phyloP scores from a whole-genome alignment of 352 stramenopile species.

The Phytophthora cactorum region DNA sequence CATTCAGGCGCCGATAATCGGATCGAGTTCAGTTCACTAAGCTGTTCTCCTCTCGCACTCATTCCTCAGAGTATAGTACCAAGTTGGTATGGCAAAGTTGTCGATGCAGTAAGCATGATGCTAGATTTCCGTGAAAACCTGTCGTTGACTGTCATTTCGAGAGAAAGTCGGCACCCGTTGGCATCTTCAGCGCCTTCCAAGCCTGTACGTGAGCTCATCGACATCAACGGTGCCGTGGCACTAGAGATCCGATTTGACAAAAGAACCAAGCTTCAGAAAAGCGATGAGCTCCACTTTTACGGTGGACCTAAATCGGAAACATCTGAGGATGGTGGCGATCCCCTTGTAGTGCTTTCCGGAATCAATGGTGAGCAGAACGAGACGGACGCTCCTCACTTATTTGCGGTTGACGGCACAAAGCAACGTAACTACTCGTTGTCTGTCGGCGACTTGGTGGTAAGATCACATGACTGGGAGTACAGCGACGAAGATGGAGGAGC shows the following conservation, averaged over 20 bases:
- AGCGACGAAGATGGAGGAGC: slow-evolving; percentile 72
- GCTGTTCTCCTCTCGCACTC: slow-evolving; percentile 44
- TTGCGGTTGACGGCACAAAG: slow-evolving; percentile 43
- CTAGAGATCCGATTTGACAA: slow-evolving; percentile 79
- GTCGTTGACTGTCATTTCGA: slow-evolving; percentile 38
- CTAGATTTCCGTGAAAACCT: slow-evolving; percentile 60
- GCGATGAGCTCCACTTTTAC: slow-evolving; percentile 40
- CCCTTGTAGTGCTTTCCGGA: slow-evolving; percentile 29
- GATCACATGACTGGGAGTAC: slow-evolving; percentile 76
- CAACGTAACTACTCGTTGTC: slow-evolving; percentile 36
- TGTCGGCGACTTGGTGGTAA: slow-evolving; percentile 59
- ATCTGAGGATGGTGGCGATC: background rate
- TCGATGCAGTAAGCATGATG: slow-evolving; percentile 61
- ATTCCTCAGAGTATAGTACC: slow-evolving; percentile 40
- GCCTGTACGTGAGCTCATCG: slow-evolving; percentile 29
- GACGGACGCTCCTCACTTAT: slow-evolving; percentile 41
- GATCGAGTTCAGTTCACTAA: slow-evolving; percentile 28
- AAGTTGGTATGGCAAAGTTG: slow-evolving; percentile 68
- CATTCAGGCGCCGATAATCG: slow-evolving; percentile 29
- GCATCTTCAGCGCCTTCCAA: background rate
- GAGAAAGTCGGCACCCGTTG: slow-evolving; percentile 62
- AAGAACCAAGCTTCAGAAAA: slow-evolving; percentile 49
- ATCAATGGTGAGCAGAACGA: slow-evolving; percentile 43
- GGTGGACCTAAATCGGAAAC: background rate
- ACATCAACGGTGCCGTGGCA: slow-evolving; percentile 55